Evolutionary conservation across 495 filamentous ascomycete species (phyloP), one percentile per base, ranked within the genome.

Genomic region (Daldinia vernicosa): DNA sequence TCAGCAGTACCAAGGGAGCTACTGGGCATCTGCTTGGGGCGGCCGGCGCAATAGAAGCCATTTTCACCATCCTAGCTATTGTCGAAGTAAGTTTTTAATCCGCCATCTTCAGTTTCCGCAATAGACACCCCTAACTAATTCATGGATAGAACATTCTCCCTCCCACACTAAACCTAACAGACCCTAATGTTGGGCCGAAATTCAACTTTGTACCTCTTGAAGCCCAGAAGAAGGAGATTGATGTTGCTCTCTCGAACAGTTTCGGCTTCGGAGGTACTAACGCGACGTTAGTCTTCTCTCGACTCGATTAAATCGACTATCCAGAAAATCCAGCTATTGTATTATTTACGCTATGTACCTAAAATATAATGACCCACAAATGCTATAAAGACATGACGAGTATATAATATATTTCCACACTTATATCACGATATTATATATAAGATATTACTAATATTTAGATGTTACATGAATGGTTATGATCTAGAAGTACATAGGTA

Each of bases 241-340:
- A 90, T 63, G 91, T 94, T 27, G 91, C 90, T 33, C 68, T 99
- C 72, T 93, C 92, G 19, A 99, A 99, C 75, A 98, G 95, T 75
- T 99, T 99, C 84, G 95, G 95, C 1, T 99, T 99, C 83, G 95
- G 95, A 9, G 95, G 95, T 30, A 99, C 95, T 8, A 98, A 98
- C 82, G 94, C 94, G 50, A 92, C 87, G 67, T 81, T 99, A 47
- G 95, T 93, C 67, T 97, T 99, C 78, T 86, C 82, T 53, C 51
- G 52, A 39, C 51, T 73, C 22, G 28, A 39, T 4, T 67, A 35
- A 64, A 22, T 39, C 6, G 24, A 6, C 8, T 28, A 37, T 45
- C 26, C 3, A 11, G 35, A 32, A 3, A 43, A n/a, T 5, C 17
- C 6, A 9, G 22, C 12, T 17, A 53, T 30, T 30, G 12, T n/a